Evolutionary conservation across 2,329 filamentous ascomycete genomes (phyloP).

Genomic region (Colletotrichum sp.): DNA sequence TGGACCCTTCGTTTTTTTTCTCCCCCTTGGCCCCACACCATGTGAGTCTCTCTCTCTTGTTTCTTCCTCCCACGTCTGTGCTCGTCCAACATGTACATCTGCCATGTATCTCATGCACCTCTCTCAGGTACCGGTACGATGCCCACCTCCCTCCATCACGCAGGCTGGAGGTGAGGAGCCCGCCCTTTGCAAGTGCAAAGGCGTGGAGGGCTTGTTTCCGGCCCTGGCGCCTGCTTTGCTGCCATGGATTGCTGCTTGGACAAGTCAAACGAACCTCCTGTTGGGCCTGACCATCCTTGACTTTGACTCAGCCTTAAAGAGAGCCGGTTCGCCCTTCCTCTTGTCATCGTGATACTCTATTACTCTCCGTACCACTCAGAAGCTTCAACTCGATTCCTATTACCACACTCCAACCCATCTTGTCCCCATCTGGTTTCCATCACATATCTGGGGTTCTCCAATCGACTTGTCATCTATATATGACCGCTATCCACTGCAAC

Average conservation of each 20-base stretch:
- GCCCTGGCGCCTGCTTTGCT: neutral
- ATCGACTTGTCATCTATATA: neutral
- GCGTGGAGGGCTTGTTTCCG: slow-evolving; percentile 1
- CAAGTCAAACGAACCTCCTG: neutral
- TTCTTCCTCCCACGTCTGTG: neutral
- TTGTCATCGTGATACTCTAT: neutral
- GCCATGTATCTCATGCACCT: slow-evolving; percentile 6
- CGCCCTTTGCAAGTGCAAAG: slow-evolving; percentile 15
- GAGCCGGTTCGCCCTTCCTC: slow-evolving; percentile 6
- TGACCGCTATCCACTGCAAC: neutral
- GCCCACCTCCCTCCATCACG: slow-evolving; percentile 6
- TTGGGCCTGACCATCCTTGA: slow-evolving; percentile 8
- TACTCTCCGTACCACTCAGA: neutral
- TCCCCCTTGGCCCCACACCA: neutral
- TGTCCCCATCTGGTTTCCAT: neutral
- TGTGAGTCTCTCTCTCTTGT: neutral
- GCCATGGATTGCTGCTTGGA: slow-evolving; percentile 9
- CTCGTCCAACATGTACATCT: neutral
- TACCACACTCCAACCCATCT: neutral
- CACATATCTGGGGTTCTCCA: neutral
- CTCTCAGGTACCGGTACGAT: slow-evolving; percentile 20
- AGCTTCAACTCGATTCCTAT: neutral
- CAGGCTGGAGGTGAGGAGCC: slow-evolving; percentile 3
- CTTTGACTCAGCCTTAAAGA: slow-evolving; percentile 13
- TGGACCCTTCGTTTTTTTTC: neutral